Conservation (phyloP, 2,329 filamentous ascomycete species). For the Lanzia echinophila region DNA sequence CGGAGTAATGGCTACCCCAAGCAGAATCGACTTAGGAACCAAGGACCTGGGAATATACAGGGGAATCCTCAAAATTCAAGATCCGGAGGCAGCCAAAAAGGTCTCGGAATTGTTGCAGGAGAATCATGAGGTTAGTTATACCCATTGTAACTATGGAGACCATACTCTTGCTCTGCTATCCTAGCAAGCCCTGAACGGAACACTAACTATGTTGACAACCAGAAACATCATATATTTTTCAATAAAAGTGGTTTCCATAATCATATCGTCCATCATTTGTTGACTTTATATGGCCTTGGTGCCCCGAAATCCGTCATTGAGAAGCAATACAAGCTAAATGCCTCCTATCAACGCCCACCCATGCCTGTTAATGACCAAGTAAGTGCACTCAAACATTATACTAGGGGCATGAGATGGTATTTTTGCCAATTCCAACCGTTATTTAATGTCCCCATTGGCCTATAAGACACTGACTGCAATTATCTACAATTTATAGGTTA, state of each 20-base stretch:
- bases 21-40: constrained; percentile 41
- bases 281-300: constrained; percentile 70
- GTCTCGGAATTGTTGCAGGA: constrained; percentile 65
- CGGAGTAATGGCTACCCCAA: constrained; percentile 24
- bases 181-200: no score
- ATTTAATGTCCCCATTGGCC: not conserved
- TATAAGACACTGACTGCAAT: not conserved
- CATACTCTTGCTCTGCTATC: no score
- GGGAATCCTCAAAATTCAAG: constrained; percentile 44
- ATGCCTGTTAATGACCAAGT: constrained; percentile 37
- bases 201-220: constrained; percentile 31
- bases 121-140: constrained; percentile 53
- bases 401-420: not conserved
- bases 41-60: constrained; percentile 45
- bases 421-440: not conserved
- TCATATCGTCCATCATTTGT: constrained; percentile 72
- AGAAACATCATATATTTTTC: constrained; percentile 72
- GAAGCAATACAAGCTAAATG: constrained; percentile 58
- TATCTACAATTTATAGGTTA: constrained; percentile 6
- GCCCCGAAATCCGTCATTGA: constrained; percentile 55
- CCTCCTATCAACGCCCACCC: constrained; percentile 55
- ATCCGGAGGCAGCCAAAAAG: constrained; percentile 45
- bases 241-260: constrained; percentile 72
- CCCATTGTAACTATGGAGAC: not conserved
- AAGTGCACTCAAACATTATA: not conserved